Base-by-base conservation (phyloP, 805 yeast genomes). In the Millerozyma acaciae region DNA sequence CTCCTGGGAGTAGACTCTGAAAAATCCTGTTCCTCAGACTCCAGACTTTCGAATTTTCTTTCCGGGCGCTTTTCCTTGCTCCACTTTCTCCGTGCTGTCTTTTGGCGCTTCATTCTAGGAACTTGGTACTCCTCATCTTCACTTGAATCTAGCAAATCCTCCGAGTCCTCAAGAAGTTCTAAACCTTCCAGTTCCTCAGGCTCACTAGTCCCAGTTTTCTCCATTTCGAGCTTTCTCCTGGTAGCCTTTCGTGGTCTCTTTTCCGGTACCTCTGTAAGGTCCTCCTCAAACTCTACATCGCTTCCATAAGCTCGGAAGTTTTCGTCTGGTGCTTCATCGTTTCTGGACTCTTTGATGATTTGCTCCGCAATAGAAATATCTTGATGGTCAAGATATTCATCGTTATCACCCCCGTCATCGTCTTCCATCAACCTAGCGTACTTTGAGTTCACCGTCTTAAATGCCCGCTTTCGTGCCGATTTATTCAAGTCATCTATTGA, bases 381-480 rank as follows among this genome's bases (percentile, higher is more conserved):
- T 27, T 67, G 68, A 6, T 57, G 60, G 16, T 60, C 58, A 25
- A 62, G 40, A 13, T 31, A 32, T 4, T 33, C 43, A 9, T 43
- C 54, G n/a, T 45, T 54, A 6, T 53, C 53, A 23, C 13, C 13
- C 7, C 13, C 26, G 3, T 54, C 68, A 6, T 54, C 68, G 10
- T 57, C 63, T 18, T 59, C 65, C 59, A 57, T 48, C 32, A 59
- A 43, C 29, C 51, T 39, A 32, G 50, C 43, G 35, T 57, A 62
- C 5, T 51, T 38, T 25, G 32, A 22, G 14, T 56, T 57, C n/a
- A n/a, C n/a, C 4, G 61, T 53, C 16, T 45, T 45, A 15, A 62
- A 51, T 0, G 84, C 78, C 37, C 71, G 51, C 42, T 68, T 67
- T 16, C 73, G 49, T 2, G 84, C 84, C 2, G 74, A 62, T 26